Evolutionary conservation across 179 eudicot species (phyloP).

Genomic region (Monotropa hypopitys): DNA sequence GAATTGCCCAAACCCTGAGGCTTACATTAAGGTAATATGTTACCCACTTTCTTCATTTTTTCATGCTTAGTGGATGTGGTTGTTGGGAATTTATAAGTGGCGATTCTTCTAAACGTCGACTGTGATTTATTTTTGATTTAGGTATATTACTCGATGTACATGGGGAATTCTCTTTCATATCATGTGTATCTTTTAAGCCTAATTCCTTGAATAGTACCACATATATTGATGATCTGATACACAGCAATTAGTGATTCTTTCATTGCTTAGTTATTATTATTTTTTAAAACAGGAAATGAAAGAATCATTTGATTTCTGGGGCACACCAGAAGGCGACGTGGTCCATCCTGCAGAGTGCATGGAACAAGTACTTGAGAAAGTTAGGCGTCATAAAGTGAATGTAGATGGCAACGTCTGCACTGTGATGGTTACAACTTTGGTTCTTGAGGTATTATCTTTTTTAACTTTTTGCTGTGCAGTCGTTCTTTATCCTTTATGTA

Average conservation of each 20-base stretch:
- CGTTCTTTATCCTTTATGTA: background rate
- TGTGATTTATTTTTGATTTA: background rate
- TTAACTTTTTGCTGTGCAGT: background rate
- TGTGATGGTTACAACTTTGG: conserved; percentile 70
- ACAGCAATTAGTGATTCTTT: background rate
- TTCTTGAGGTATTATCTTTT: conserved; percentile 55
- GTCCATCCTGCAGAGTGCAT: conserved; percentile 78
- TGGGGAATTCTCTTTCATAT: background rate
- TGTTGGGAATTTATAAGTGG: background rate
- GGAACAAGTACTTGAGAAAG: conserved; percentile 69
- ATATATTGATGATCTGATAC: background rate
- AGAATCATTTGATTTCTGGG: conserved; percentile 74
- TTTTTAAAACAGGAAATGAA: conserved; percentile 41
- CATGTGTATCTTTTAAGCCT: background rate
- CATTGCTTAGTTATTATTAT: background rate
- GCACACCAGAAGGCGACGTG: conserved; percentile 65
- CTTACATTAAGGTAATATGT: conserved; percentile 44
- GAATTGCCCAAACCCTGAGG: conserved; percentile 62
- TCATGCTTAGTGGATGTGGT: background rate
- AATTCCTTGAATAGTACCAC: background rate
- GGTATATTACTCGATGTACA: background rate
- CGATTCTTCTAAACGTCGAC: background rate
- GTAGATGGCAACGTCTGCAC: conserved; percentile 77
- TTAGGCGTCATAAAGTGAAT: conserved; percentile 68
- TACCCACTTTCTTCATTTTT: background rate